These are phyloP conservation scores for Colletotrichum eremochloae DNA, from an alignment of 2,329 filamentous ascomycete genomes.

Conservation along the genomic window DNA sequence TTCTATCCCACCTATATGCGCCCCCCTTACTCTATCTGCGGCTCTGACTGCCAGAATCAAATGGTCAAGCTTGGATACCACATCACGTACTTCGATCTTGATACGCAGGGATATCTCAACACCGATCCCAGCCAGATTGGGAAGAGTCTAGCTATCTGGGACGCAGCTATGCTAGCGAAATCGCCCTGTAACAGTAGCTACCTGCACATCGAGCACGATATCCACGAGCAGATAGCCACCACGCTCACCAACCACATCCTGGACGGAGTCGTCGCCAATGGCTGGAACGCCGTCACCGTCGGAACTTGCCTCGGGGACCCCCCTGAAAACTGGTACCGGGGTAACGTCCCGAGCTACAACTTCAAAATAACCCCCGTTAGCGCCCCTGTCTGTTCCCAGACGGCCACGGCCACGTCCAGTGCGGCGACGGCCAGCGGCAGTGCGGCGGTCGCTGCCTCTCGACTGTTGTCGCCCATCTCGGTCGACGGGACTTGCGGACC, in stretches of 20 bases:
- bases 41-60: constrained; percentile 42
- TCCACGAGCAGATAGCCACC: constrained; percentile 57
- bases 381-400: constrained; percentile 19
- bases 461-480: constrained; percentile 45
- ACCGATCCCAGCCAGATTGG: constrained; percentile 45
- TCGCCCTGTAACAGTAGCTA: constrained; percentile 46
- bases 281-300: constrained; percentile 56
- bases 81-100: constrained; percentile 44
- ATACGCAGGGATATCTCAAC: constrained; percentile 48
- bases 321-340: constrained; percentile 60
- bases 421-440: constrained; percentile 16
- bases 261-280: constrained; percentile 42
- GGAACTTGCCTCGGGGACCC: constrained; percentile 62
- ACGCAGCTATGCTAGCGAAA: constrained; percentile 48
- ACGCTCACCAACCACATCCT: constrained; percentile 55
- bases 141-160: constrained; percentile 51
- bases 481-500: constrained; percentile 52
- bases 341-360: constrained; percentile 45
- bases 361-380: constrained; percentile 31
- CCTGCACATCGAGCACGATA: constrained; percentile 56
- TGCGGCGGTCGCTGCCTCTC: constrained; percentile 27
- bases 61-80: constrained; percentile 35
- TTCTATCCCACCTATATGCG: constrained; percentile 63
- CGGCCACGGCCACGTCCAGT: constrained; percentile 1
- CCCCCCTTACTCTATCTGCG: constrained; percentile 37